Base-by-base conservation (phyloP, 352 stramenopile genomes). In the Phytophthora podocarpi region DNA sequence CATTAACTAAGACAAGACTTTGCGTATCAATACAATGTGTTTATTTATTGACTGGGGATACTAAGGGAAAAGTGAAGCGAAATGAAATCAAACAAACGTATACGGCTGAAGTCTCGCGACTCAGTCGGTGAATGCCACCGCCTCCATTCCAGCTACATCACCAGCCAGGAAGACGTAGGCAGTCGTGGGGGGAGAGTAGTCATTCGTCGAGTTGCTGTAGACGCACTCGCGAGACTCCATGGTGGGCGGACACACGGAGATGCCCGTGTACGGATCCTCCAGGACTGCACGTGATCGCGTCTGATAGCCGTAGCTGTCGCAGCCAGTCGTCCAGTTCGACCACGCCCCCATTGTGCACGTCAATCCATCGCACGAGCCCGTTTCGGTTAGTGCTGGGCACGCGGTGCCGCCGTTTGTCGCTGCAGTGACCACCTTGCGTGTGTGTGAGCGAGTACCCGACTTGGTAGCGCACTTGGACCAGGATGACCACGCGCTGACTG, bases 341-440 rank as follows among this genome's bases (percentile, higher is more conserved):
- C 77, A 93, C 2, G 60, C 20, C 8, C 67, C 67, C 30, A 93
- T 71, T 1, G 59, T 70, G 40, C 83, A 93, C 30, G 85, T 43
- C 31, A 86, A 64, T 8, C 66, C 70, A 2, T 37, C 23, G 31
- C 83, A 92, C 4, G 62, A 76, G 2, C 50, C 47, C 0, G 60
- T 64, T 13, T 88, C 64, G 1, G 55, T 68, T 0, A 90, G 46
- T 0, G 34, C 49, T 0, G 79, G 77, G 51, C 83, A 92, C 1
- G 43, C 65, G 0, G 47, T 52, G 4, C 68, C 80, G 6, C 64
- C 70, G 53, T 89, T 77, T 4, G 51, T 43, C 0, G 79, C 41
- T 1, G 49, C 42, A 0, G 78, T 73, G 1, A 82, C 48, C 2
- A 92, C 58, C 6, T 67, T 76, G 7, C 80, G 66, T 0, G 64